Evolutionary conservation across 2,329 filamentous ascomycete genomes (phyloP).

Genomic region (Seiridium cupressi): DNA sequence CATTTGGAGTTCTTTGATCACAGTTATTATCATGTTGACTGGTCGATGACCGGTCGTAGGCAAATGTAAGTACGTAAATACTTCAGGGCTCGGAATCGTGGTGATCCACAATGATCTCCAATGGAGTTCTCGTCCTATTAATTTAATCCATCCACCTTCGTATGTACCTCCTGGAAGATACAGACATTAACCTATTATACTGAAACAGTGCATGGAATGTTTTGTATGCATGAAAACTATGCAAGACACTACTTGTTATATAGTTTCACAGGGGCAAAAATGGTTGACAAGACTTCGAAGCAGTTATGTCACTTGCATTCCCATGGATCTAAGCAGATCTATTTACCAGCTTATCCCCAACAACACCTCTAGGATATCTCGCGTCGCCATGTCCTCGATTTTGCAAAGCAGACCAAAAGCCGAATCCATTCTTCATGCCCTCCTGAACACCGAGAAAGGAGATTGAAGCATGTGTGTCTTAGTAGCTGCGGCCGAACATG

Average conservation of each 20-base stretch:
- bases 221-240: too few relatives aligned
- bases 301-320: background rate
- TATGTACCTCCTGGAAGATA: too few relatives aligned
- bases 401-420: background rate
- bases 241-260: background rate
- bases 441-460: background rate
- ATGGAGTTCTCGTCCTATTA: too few relatives aligned
- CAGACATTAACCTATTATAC: too few relatives aligned
- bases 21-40: too few relatives aligned
- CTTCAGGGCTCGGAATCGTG: too few relatives aligned
- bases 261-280: background rate
- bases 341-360: background rate
- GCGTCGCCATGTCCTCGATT: background rate
- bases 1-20: background rate
- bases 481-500: slow-evolving; percentile 82
- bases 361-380: slow-evolving; percentile 1
- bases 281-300: background rate
- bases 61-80: too few relatives aligned
- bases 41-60: too few relatives aligned
- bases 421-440: background rate
- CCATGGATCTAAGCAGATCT: background rate
- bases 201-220: too few relatives aligned
- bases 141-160: too few relatives aligned
- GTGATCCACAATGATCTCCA: too few relatives aligned
- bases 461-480: slow-evolving; percentile 15